Base-by-base conservation (phyloP, 352 stramenopile genomes). In the Pythium phragmiticola region DNA sequence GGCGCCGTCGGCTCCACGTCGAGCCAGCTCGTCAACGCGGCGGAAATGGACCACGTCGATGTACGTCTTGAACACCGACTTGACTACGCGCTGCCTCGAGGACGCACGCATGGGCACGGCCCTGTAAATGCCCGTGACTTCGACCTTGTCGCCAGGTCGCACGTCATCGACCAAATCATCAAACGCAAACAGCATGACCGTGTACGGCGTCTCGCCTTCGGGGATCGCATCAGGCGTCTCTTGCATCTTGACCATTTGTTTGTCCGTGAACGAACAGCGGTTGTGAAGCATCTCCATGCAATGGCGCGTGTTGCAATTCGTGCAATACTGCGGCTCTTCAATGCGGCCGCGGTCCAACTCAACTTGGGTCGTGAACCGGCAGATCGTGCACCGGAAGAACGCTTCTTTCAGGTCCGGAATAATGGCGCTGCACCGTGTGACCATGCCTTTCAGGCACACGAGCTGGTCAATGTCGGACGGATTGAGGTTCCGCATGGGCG, bases 1-100 rank as follows among this genome's bases (percentile, higher is more conserved):
- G 2, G 28, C 49, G 12, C 65, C 62, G 14, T 63, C 56, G 11
- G 57, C 62, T 2, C 59, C 66, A 14, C 80, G 80, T 8, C 84
- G 76, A 12, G 77, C 76, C 23, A 92, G 77, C 54, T 92, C 86
- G 41, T 95, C 84, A 23, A 98, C 87, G n/a, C 84, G 87, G 21
- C 92, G 81, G 80, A 99, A 99, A 76, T 99, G 97, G 33, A 99
- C 89, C 16, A 99, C 97, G 74, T 99, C 97, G 7, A 99, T 83
- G 70, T 99, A 99, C 7, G 97, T 99, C 63, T 98, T 98, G 78
- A 99, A 99, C 2, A 99, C 93, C 28, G 87, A 97, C 57, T 97
- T 97, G 16, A 99, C 82, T 17, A 98, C 97, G 14, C 95, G 91
- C 56, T 98, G 89, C 21, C 95, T 94, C 0, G 95, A 96, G 65